phyloP scores from a whole-genome alignment of 73 alveolate species.

The Paramecium biaurelia region DNA sequence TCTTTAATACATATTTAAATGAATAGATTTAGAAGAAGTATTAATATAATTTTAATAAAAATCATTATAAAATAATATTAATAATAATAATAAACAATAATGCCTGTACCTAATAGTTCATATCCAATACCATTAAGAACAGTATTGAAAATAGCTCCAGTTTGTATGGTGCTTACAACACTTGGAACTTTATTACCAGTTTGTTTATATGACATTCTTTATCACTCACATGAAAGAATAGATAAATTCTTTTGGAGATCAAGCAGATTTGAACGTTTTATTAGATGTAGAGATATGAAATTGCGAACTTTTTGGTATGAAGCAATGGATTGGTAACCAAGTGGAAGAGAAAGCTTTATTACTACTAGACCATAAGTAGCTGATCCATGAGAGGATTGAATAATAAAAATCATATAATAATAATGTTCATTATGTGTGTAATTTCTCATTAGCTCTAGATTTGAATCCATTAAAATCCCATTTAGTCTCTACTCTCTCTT shows the following conservation, averaged over 20 bases:
- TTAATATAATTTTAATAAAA: background rate
- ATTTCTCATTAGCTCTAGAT: slow-evolving; percentile 57
- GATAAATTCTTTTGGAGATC: slow-evolving; percentile 65
- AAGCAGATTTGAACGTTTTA: slow-evolving; percentile 47
- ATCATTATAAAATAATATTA: background rate
- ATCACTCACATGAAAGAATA: slow-evolving; percentile 62
- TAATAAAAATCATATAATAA: background rate
- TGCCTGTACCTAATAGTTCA: slow-evolving; percentile 33
- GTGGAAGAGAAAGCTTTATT: background rate
- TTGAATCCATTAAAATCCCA: slow-evolving; percentile 56
- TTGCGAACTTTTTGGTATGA: slow-evolving; percentile 23
- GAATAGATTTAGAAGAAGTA: background rate
- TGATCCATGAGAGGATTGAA: background rate
- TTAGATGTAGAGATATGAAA: slow-evolving; percentile 59
- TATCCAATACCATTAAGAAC: slow-evolving; percentile 62
- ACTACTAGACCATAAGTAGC: slow-evolving; percentile 43
- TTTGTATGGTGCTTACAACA: slow-evolving; percentile 40
- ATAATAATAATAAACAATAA: background rate
- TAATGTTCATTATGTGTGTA: slow-evolving; percentile 55
- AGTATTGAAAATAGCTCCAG: slow-evolving; percentile 61
- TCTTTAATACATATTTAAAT: background rate
- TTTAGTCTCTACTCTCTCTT: slow-evolving; percentile 45
- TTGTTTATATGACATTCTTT: slow-evolving; percentile 47
- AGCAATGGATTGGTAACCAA: slow-evolving; percentile 64
- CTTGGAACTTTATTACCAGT: slow-evolving; percentile 53